A percentile compares a stretch with the other conserved stretches of the same genome.
These are phyloP conservation scores for Apostasia ramifera DNA, from an alignment of 106 monocot species.

Conservation along the genomic window DNA sequence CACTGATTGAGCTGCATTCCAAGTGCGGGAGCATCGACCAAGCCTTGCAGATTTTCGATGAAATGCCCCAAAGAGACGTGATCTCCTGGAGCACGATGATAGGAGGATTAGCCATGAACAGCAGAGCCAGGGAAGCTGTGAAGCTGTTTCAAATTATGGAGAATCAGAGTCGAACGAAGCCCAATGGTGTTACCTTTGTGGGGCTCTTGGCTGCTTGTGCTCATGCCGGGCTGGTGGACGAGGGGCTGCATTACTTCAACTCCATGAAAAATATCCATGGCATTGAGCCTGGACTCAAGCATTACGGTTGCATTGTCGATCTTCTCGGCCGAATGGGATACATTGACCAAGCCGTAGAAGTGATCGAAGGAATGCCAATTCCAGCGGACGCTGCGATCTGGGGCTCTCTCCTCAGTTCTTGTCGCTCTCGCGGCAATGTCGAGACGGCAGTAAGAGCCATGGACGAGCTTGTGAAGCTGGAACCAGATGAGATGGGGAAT, in stretches of 20 bases:
- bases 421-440: slow-evolving; percentile 30
- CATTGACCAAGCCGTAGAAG: slow-evolving; percentile 26
- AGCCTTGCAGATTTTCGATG: slow-evolving; percentile 35
- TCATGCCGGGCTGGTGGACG: slow-evolving; percentile 46
- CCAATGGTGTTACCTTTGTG: slow-evolving; percentile 40
- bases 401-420: slow-evolving; percentile 63
- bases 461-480: slow-evolving; percentile 46
- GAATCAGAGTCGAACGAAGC: slow-evolving; percentile 10
- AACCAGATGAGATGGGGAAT: slow-evolving; percentile 59
- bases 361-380: slow-evolving; percentile 39
- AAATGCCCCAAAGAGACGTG: slow-evolving; percentile 36
- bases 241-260: slow-evolving; percentile 41
- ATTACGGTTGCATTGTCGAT: slow-evolving; percentile 76
- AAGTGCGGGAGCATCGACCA: slow-evolving; percentile 31
- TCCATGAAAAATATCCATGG: slow-evolving; percentile 36
- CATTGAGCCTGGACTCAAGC: slow-evolving; percentile 42
- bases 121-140: slow-evolving; percentile 33
- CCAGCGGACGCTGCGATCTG: slow-evolving; percentile 56
- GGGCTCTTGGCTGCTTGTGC: slow-evolving; percentile 45
- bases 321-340: slow-evolving; percentile 47
- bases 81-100: slow-evolving; percentile 73
- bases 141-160: slow-evolving; percentile 37
- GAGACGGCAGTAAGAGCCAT: slow-evolving; percentile 31
- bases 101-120: slow-evolving; percentile 38
- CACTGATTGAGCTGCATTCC: slow-evolving; percentile 70